Percentiles rank a stretch among this genome's conserved stretches.
Conservation (phyloP, 225 moss, liverwort and hornwort species). For the Sphagnum tenellum region DNA sequence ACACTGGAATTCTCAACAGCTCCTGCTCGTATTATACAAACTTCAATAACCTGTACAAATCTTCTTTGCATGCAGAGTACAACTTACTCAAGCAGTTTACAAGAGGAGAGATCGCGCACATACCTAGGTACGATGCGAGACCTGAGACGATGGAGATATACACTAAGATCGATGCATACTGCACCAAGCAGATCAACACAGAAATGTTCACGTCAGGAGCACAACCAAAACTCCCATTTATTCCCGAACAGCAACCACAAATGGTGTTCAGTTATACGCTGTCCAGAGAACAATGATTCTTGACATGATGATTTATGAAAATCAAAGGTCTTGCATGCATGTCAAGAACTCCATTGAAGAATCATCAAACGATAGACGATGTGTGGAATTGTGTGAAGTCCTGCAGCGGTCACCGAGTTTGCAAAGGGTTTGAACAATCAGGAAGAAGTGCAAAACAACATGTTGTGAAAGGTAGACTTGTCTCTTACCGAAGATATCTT, state of each 20-base stretch:
- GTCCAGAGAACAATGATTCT: background rate
- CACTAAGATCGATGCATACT: slow-evolving; percentile 22
- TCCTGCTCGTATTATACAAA: background rate
- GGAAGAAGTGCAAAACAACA: background rate
- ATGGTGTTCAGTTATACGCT: background rate
- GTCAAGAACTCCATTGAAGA: no score
- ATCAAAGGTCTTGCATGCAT: no score
- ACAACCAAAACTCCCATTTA: background rate
- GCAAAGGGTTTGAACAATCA: no score
- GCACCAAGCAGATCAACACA: slow-evolving; percentile 2
- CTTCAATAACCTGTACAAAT: background rate
- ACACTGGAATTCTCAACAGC: background rate
- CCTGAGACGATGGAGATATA: slow-evolving; percentile 19
- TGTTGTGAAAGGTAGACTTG: no score
- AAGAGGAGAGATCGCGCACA: background rate
- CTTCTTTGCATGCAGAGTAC: background rate
- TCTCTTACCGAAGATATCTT: slow-evolving; percentile 17
- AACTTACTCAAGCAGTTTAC: background rate
- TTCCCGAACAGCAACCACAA: background rate
- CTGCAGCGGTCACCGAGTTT: no score
- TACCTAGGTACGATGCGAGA: slow-evolving; percentile 40
- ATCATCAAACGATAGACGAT: no score
- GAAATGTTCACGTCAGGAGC: background rate
- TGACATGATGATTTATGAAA: no score
- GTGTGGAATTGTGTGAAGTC: no score